These are phyloP conservation scores for Phytophthora pseudosyringae DNA, from an alignment of 352 stramenopile species.

Conservation along the genomic window DNA sequence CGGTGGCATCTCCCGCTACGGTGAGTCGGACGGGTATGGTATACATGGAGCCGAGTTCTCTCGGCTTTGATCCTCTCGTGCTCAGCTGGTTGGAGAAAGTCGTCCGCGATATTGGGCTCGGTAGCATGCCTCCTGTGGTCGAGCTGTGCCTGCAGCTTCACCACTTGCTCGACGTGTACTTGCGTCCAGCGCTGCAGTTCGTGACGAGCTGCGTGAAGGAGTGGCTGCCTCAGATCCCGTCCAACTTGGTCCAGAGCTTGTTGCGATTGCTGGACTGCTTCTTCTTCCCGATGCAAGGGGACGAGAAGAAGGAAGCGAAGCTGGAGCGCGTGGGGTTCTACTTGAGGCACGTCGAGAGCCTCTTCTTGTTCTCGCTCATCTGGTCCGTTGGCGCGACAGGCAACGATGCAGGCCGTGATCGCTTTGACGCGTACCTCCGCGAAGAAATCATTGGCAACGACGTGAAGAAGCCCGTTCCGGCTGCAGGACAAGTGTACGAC, in stretches of 20 bases:
- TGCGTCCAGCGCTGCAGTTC: slow-evolving; percentile 82
- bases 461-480: slow-evolving; percentile 62
- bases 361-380: slow-evolving; percentile 94
- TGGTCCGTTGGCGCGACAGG: slow-evolving; percentile 93
- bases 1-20: slow-evolving; percentile 93
- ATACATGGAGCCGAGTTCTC: slow-evolving; percentile 95
- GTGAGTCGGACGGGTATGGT: slow-evolving; percentile 96
- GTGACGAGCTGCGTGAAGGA: slow-evolving; percentile 91
- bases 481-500: slow-evolving; percentile 86
- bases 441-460: slow-evolving; percentile 78
- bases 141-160: slow-evolving; percentile 60
- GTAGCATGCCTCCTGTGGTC: slow-evolving; percentile 46
- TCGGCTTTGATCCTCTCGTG: slow-evolving; percentile 92
- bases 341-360: slow-evolving; percentile 79
- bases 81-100: slow-evolving; percentile 89
- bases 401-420: slow-evolving; percentile 81
- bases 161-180: slow-evolving; percentile 90
- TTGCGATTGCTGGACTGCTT: slow-evolving; percentile 94
- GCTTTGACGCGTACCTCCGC: slow-evolving; percentile 90
- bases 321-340: slow-evolving; percentile 73
- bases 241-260: slow-evolving; percentile 90
- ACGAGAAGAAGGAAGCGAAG: slow-evolving; percentile 88
- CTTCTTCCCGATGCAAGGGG: slow-evolving; percentile 80
- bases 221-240: slow-evolving; percentile 92
- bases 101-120: slow-evolving; percentile 63